These are phyloP conservation scores for Naumovozyma baii DNA, from an alignment of 805 yeast genomes.

Conservation along the genomic window DNA sequence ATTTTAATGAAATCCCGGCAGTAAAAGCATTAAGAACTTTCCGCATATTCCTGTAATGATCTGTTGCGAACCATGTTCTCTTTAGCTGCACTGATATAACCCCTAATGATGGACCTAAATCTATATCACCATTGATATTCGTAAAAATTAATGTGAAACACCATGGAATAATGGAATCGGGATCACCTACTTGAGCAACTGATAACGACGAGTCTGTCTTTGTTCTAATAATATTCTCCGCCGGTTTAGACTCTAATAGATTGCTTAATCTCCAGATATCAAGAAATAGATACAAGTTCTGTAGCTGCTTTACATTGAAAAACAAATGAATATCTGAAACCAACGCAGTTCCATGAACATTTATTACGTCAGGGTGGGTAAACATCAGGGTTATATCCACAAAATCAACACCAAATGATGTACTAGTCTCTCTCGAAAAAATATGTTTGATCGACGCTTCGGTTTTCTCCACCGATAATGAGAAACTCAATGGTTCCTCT, in stretches of 20 bases:
- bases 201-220: slow-evolving; percentile 3
- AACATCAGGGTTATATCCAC: slow-evolving; percentile 42
- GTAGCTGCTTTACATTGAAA: slow-evolving; percentile 74
- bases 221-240: slow-evolving; percentile 2
- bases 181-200: slow-evolving; percentile 31
- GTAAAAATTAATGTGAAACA: slow-evolving; percentile 47
- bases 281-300: slow-evolving; percentile 70
- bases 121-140: slow-evolving; percentile 48
- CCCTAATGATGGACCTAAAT: slow-evolving; percentile 81
- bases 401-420: slow-evolving; percentile 44
- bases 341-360: slow-evolving; percentile 41
- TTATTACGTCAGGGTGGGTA: slow-evolving; percentile 34
- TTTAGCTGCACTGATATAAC: slow-evolving; percentile 45
- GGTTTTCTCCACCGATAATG: slow-evolving; percentile 44
- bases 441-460: slow-evolving; percentile 77
- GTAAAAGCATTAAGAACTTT: slow-evolving; percentile 60
- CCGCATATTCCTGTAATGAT: slow-evolving; percentile 58
- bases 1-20: slow-evolving; percentile 39
- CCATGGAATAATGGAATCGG: slow-evolving; percentile 59
- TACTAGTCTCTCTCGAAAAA: slow-evolving; percentile 83
- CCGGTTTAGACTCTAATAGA: slow-evolving; percentile 15
- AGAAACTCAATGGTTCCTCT: slow-evolving; percentile 35
- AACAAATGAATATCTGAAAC: slow-evolving; percentile 49
- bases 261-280: slow-evolving; percentile 70
- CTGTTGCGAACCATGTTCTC: slow-evolving; percentile 57